Base-by-base conservation (phyloP, 2,329 filamentous ascomycete genomes). In the Amylocarpus encephaloides region DNA sequence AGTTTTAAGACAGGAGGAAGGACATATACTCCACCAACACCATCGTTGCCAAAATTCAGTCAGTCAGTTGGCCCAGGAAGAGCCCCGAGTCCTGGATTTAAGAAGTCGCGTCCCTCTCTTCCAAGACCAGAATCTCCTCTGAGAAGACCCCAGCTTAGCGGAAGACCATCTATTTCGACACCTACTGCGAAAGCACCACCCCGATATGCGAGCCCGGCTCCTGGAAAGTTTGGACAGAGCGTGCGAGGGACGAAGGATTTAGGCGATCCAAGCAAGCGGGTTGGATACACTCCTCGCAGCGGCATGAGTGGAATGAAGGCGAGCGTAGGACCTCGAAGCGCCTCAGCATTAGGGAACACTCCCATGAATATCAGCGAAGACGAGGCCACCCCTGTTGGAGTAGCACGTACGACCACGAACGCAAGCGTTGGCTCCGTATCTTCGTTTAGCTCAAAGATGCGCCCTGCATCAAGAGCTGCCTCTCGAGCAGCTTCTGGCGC, bases 41-140 rank as follows among this genome's bases (percentile, higher is more conserved):
- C 84, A 0, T 78, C 78, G 0, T 60, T 88, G 44, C 78, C 85
- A 49, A 91, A 91, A 64, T 93, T 96, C 71, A 93, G 89, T 65
- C 88, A 94, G 68, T 94, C 91, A 0, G 74, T 95, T 40, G 90
- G 90, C 1, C 86, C 87, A 6, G 80, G 82, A 36, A 60, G 62
- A 64, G 82, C 84, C 26, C 67, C 82, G 19, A 92, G 86, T 62
- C 88, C 90, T 2, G 73, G 79, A 43, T 79, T 83, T 60, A 91
- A 87, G 66, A 82, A 79, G 59, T 71, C 81, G 40, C 81, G 90
- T 51, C 82, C 84, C 7, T 95, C 91, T 1, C 73, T 95, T n/a
- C 81, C 87, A 46, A 85, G 91, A 29, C 87, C 93, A 5, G 91
- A 95, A 57, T 96, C 92, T 2, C 93, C 92, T 3, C 75, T 87